These are phyloP conservation scores for Trichomonascus vanleenenianus DNA, from an alignment of 805 yeast species.

Conservation along the genomic window DNA sequence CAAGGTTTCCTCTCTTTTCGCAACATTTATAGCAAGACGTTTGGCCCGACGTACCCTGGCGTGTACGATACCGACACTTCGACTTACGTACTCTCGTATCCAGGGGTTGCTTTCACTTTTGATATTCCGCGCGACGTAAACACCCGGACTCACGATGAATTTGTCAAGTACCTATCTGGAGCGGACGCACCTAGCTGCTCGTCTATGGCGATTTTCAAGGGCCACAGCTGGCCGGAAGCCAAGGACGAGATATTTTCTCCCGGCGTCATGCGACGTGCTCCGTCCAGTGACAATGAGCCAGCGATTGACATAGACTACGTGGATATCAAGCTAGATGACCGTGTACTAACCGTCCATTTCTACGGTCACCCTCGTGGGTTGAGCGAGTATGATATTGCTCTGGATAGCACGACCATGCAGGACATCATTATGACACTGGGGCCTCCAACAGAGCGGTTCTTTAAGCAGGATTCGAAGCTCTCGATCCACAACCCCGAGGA, in stretches of 20 bases:
- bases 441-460: slow-evolving; percentile 47
- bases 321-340: slow-evolving; percentile 3
- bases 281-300: slow-evolving; percentile 1
- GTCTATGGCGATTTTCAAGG: slow-evolving; percentile 20
- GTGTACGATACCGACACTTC: slow-evolving; percentile 23
- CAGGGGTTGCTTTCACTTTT: slow-evolving; percentile 50
- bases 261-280: neutral
- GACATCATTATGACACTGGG: slow-evolving; percentile 42
- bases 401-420: slow-evolving; percentile 44
- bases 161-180: slow-evolving; percentile 26
- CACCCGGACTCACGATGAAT: slow-evolving; percentile 12
- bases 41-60: slow-evolving; percentile 62
- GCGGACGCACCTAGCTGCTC: slow-evolving; percentile 14
- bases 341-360: slow-evolving; percentile 5
- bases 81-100: slow-evolving; percentile 43
- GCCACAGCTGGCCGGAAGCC: slow-evolving; percentile 20
- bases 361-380: slow-evolving; percentile 6
- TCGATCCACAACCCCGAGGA: slow-evolving; percentile 33
- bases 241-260: slow-evolving; percentile 8
- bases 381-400: slow-evolving; percentile 4
- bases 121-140: slow-evolving; percentile 17
- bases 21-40: slow-evolving; percentile 43
- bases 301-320: slow-evolving; percentile 6
- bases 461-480: slow-evolving; percentile 39
- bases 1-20: slow-evolving; percentile 28